Conservation (phyloP, 2,329 filamentous ascomycete species). For the Neofusicoccum sp. region DNA sequence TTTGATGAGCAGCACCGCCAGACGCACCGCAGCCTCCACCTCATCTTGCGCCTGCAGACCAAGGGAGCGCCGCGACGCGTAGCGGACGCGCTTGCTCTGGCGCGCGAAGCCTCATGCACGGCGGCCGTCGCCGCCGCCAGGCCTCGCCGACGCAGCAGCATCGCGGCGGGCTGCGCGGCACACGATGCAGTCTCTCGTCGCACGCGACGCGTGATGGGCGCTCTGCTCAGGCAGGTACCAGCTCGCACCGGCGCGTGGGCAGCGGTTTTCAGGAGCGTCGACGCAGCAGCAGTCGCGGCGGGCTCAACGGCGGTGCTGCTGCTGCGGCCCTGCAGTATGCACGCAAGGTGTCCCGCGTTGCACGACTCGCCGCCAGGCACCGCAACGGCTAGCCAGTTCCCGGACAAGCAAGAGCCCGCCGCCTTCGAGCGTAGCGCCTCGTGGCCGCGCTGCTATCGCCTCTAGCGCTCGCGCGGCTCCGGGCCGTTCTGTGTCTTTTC, state of each 20-base stretch:
- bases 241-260: background rate
- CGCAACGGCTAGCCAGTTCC: background rate
- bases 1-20: too few relatives aligned
- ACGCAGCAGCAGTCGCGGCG: too few relatives aligned
- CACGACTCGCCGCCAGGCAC: slow-evolving; percentile 15
- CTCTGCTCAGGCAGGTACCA: background rate
- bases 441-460: background rate
- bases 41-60: background rate
- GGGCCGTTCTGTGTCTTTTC: background rate
- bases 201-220: background rate
- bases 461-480: background rate
- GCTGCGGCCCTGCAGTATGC: background rate
- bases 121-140: background rate
- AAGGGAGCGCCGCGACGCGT: too few relatives aligned
- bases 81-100: too few relatives aligned
- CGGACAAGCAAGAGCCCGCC: background rate
- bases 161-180: too few relatives aligned
- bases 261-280: background rate
- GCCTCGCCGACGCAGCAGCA: too few relatives aligned
- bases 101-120: background rate
- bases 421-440: background rate
- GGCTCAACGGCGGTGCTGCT: background rate
- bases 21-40: background rate
- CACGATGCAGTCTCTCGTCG: too few relatives aligned
- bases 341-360: slow-evolving; percentile 1